Percentiles rank a stretch among this genome's conserved stretches.
These are phyloP conservation scores for Haematococcus sp. DNA, from an alignment of 139 green algal species.

Conservation along the genomic window DNA sequence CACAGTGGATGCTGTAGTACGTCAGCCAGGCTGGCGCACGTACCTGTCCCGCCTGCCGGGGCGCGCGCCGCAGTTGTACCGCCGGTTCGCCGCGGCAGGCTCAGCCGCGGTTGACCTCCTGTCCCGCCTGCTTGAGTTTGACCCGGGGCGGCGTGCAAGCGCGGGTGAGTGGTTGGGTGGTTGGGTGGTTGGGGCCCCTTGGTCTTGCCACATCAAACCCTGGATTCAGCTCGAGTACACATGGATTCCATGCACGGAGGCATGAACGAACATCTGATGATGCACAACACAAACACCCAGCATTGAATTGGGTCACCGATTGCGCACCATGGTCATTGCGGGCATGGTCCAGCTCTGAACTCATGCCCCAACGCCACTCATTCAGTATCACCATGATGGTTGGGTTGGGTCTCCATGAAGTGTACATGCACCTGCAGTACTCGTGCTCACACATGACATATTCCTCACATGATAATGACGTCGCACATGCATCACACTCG, in stretches of 20 bases:
- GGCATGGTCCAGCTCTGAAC: too few species aligned
- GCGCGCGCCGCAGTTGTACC: constrained; percentile 42
- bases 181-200: background rate
- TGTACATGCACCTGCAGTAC: too few species aligned
- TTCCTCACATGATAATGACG: too few species aligned
- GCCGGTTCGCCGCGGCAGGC: constrained; percentile 63
- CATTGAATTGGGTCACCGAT: background rate
- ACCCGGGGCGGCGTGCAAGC: constrained; percentile 57
- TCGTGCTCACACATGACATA: too few species aligned
- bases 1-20: constrained; percentile 67
- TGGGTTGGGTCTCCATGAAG: too few species aligned
- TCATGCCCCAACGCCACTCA: too few species aligned
- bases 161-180: constrained; percentile 2
- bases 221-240: background rate
- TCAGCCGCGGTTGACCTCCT: constrained; percentile 84
- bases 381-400: too few species aligned
- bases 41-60: constrained; percentile 68
- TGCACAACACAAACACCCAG: background rate
- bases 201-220: background rate
- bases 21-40: constrained; percentile 57
- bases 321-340: too few species aligned
- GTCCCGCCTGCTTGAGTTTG: constrained; percentile 80
- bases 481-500: constrained; percentile 8
- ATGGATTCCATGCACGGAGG: background rate
- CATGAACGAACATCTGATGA: background rate